A percentile compares a stretch with the other conserved stretches of the same genome.
These are phyloP conservation scores for Macadamia integrifolia DNA, from an alignment of 164 flowering plant species.

Conservation along the genomic window DNA sequence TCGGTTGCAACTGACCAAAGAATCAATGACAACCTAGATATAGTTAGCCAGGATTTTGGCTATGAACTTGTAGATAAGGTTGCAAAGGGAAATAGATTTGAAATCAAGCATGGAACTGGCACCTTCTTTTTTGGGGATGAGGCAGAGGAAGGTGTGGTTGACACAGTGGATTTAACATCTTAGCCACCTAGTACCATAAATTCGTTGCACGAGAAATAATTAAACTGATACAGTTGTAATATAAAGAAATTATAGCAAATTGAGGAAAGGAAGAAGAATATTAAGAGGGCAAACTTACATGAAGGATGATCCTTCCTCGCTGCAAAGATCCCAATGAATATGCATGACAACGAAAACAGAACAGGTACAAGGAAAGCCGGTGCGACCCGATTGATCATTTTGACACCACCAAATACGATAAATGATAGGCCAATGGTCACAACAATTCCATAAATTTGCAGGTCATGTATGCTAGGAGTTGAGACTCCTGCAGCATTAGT, in stretches of 20 bases:
- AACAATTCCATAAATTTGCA: conserved; percentile 92
- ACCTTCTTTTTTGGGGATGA: too few species aligned
- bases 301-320: conserved; percentile 60
- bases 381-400: conserved; percentile 95
- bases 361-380: conserved; percentile 97
- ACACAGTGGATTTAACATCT: too few species aligned
- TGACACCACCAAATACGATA: conserved; percentile 98
- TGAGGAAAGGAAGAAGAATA: neutral
- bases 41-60: too few species aligned
- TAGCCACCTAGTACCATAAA: too few species aligned
- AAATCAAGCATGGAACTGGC: too few species aligned
- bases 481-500: conserved; percentile 64
- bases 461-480: conserved; percentile 81
- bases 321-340: conserved; percentile 64
- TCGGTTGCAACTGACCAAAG: too few species aligned
- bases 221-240: neutral
- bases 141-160: too few species aligned
- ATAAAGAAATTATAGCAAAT: neutral
- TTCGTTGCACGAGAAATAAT: neutral
- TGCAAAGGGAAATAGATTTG: too few species aligned
- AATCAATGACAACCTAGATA: too few species aligned
- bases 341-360: conserved; percentile 77
- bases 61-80: too few species aligned
- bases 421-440: conserved; percentile 87
- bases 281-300: conserved; percentile 36